Base-by-base conservation (phyloP, 257 asterid genomes). In the Penstemon eatonii region DNA sequence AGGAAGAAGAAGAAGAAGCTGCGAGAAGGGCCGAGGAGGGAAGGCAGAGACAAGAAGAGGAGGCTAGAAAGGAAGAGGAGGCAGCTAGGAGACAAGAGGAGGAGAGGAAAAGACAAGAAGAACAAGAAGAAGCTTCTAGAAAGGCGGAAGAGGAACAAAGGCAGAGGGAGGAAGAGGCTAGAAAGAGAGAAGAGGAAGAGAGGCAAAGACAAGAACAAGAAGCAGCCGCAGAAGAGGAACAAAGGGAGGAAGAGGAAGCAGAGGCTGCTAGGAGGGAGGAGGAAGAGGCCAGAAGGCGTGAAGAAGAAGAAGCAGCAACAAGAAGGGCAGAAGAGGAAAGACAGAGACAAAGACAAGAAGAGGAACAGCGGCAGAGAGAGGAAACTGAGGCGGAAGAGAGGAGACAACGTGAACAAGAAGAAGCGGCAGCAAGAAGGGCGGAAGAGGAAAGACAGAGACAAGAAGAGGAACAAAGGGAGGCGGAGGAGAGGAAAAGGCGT, bases 71-170 rank as follows among this genome's bases (percentile, higher is more conserved):
- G 46, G 60, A 64, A 36, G 73, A 65, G 8, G 76, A 56, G 7
- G 68, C 25, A 8, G 68, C 13, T 5, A 10, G 58, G 44, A 44
- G 60, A 44, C 49, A 56, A 40, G 40, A 65, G 25, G 57, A 63
- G 33, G 76, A 45, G 52, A 39, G 52, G 71, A 7, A 8, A 60
- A 7, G 1, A 33, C 10, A 37, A 37, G 47, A 60, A 19, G 55
- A 8, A 62, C 18, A 76, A 70, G 13, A 69, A 18, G 7, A 43
- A 47, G 51, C 19, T n/a, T 11, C 8, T 4, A 18, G 12, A 46
- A 33, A 66, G 56, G 55, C 63, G 65, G 56, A 57, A 55, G 45
- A 12, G 25, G 65, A 50, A 59, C 38, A n/a, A 56, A 66, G 33
- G 67, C 19, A 45, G 59, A 53, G 12, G 44, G 39, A 8, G 12